Evolutionary conservation across 2,329 filamentous ascomycete species (phyloP), one percentile per base, ranked within the genome.

Genomic region (Hymenoscyphus scutula): DNA sequence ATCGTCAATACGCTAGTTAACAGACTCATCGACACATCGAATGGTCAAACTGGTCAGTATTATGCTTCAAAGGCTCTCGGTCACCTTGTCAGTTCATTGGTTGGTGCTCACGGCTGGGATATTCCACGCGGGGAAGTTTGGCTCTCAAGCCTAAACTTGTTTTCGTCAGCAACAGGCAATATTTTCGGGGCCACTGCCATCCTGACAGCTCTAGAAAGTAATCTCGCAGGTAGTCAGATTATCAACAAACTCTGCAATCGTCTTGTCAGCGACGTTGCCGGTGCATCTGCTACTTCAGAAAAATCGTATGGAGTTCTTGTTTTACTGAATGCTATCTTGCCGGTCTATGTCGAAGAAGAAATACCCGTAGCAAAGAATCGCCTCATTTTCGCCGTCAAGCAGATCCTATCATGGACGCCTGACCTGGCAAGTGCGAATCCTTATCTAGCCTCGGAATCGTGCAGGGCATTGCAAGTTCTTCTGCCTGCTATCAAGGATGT

Each of bases 401-500:
- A 93, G 66, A 81, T 97, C 7, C 83, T 90, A 0, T 83, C 85
- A 8, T 93, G 90, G 85, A 77, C 93, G 0, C 82, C 88, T 15
- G 79, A 80, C 0, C 73, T 78, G 0, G 76, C 81, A 17, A 75
- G 76, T 1, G 64, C 84, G 1, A 76, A 79, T 25, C 71, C 75
- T n/a, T 74, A 76, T 60, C 66, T 84, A n/a, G 73, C 78, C 64
- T 73, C 81, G 32, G 77, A 85, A 77, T 76, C 82, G 65, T 83
- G 86, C 72, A 77, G 87, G 69, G 80, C 80, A 64, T 71, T 91
- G 59, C 77, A 84, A 1, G 76, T 79, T 3, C 77, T 97, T 3
- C 76, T 97, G 0, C 90, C 91, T 1, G 84, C 83, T 48, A 88
- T 97, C 69, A 84, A 86, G 63, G 89, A 92, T 55, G 86, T 97